A percentile compares a stretch with the other conserved stretches of the same genome.
Conservation (phyloP, 2,329 filamentous ascomycete genomes). For the Botrytis sinoallii region DNA sequence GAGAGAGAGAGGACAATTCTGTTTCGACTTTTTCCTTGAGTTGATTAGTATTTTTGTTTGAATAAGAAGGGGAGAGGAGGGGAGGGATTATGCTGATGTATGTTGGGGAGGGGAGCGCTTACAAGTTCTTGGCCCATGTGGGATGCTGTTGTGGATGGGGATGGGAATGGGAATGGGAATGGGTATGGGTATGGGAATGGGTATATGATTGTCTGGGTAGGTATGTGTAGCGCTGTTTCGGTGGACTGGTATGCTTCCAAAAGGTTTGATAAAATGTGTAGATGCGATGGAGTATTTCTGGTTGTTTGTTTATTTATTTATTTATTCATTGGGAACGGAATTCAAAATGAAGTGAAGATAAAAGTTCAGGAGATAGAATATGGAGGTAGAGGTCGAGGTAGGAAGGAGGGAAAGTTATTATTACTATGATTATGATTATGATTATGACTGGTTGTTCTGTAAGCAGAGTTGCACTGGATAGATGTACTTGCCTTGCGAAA, state of each 20-base stretch:
- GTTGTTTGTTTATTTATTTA: neutral
- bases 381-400: neutral
- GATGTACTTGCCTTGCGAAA: neutral
- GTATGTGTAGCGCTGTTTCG: neutral
- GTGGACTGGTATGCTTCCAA: neutral
- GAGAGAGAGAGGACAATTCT: no score
- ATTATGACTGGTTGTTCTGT: no score
- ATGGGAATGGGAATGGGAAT: neutral
- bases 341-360: neutral
- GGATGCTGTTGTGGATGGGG: no score
- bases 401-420: no score
- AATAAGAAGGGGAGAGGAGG: no score
- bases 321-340: no score
- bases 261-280: neutral
- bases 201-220: neutral
- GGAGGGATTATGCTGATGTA: no score
- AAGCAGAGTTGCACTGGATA: no score
- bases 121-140: neutral
- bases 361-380: neutral
- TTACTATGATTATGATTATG: no score
- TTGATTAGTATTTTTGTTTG: no score
- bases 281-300: neutral
- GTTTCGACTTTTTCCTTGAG: no score
- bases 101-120: no score
- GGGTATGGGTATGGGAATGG: neutral